These are phyloP conservation scores for Ustilago trichophora DNA, from an alignment of 1,284 basidiomycete genomes.

Conservation along the genomic window DNA sequence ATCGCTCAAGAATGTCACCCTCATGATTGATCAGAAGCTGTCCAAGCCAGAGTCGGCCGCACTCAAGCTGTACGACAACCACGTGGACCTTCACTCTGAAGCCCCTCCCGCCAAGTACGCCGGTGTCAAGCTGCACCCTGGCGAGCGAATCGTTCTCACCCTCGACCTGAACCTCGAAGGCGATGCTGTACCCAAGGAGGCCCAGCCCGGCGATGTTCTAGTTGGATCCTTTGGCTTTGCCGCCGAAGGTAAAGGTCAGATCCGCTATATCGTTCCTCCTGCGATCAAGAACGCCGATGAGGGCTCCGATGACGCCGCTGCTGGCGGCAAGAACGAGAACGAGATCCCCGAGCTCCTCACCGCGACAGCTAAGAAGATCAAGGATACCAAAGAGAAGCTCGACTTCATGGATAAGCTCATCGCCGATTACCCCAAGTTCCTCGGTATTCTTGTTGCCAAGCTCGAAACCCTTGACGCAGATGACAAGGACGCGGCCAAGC, in stretches of 20 bases:
- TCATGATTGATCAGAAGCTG: slow-evolving; percentile 63
- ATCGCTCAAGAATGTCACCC: slow-evolving; percentile 56
- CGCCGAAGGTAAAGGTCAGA: slow-evolving; percentile 50
- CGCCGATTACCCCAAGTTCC: slow-evolving; percentile 59
- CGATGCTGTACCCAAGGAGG: slow-evolving; percentile 64
- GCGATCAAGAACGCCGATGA: slow-evolving; percentile 48
- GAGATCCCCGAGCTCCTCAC: slow-evolving; percentile 63
- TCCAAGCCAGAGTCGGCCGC: slow-evolving; percentile 60
- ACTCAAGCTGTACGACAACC: slow-evolving; percentile 63
- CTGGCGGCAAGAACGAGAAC: slow-evolving; percentile 47
- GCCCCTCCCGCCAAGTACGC: slow-evolving; percentile 52
- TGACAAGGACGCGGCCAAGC: slow-evolving; percentile 31
- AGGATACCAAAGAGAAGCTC: slow-evolving; percentile 56
- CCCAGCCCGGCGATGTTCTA: slow-evolving; percentile 63
- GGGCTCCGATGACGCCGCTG: slow-evolving; percentile 15
- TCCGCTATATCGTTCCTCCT: slow-evolving; percentile 64
- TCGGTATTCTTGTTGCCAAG: slow-evolving; percentile 59
- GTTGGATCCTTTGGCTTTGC: slow-evolving; percentile 62
- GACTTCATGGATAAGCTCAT: slow-evolving; percentile 61
- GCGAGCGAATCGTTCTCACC: slow-evolving; percentile 60
- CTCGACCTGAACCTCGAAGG: slow-evolving; percentile 62
- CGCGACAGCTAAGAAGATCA: slow-evolving; percentile 63
- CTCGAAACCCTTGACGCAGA: slow-evolving; percentile 53
- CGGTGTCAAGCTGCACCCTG: slow-evolving; percentile 62
- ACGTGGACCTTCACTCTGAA: slow-evolving; percentile 60